phyloP scores from a whole-genome alignment of 495 filamentous ascomycete genomes.

The Copromyces sp. region DNA sequence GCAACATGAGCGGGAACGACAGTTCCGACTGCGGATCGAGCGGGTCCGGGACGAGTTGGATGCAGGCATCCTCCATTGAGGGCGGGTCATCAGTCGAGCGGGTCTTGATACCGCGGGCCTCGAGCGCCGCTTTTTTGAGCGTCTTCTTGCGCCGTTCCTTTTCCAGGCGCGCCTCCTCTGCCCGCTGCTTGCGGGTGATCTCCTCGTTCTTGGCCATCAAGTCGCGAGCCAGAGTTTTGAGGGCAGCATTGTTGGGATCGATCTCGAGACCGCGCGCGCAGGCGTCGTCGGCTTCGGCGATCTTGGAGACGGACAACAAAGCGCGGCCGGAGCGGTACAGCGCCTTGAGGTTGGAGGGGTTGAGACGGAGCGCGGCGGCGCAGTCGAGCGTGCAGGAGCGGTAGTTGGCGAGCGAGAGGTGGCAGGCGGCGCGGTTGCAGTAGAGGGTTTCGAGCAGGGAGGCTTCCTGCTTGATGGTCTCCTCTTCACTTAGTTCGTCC shows the following conservation, averaged over 20 bases:
- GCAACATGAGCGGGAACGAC: constrained; percentile 65
- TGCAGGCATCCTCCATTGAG: constrained; percentile 68
- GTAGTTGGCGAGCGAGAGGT: constrained; percentile 66
- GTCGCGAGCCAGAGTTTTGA: constrained; percentile 43
- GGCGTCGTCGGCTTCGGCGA: constrained; percentile 67
- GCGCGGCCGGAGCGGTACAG: constrained; percentile 75
- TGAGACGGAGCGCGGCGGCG: constrained; percentile 65
- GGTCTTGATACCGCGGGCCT: constrained; percentile 57
- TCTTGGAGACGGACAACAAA: constrained; percentile 59
- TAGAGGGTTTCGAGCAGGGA: constrained; percentile 62
- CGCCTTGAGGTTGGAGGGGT: constrained; percentile 73
- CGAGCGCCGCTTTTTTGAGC: constrained; percentile 60
- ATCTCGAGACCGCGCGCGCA: constrained; percentile 58
- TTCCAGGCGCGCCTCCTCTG: constrained; percentile 41
- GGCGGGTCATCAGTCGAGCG: constrained; percentile 60
- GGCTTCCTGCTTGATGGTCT: constrained; percentile 44
- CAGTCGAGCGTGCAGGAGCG: constrained; percentile 74
- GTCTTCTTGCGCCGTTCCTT: constrained; percentile 40
- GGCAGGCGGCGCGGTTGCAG: constrained; percentile 78
- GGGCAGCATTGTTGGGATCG: constrained; percentile 48
- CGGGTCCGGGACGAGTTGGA: constrained; percentile 61
- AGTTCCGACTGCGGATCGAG: constrained; percentile 59
- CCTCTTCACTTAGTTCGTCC: constrained; percentile 27
- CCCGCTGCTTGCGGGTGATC: constrained; percentile 23
- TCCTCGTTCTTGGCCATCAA: constrained; percentile 38